These are phyloP conservation scores for Penicillium lividum DNA, from an alignment of 495 filamentous ascomycete genomes.

Conservation along the genomic window DNA sequence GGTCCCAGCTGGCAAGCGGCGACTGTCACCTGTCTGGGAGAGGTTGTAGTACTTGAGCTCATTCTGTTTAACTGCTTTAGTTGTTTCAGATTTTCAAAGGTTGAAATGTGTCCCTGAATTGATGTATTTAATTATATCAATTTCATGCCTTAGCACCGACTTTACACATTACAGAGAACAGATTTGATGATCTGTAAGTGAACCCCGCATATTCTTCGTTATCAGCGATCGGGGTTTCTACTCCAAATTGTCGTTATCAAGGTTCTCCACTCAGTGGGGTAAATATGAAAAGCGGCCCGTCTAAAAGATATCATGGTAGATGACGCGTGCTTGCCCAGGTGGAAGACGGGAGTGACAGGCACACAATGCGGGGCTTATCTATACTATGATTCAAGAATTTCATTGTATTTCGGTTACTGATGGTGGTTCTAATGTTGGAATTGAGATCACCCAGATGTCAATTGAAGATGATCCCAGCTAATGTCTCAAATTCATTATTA, in stretches of 20 bases:
- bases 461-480: no score
- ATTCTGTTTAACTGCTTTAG: neutral
- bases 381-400: neutral
- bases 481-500: no score
- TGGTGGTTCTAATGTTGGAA: neutral
- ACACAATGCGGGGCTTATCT: neutral
- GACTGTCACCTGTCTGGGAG: conserved; percentile 17
- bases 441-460: neutral
- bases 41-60: neutral
- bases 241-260: neutral
- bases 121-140: neutral
- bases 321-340: no score
- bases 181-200: neutral
- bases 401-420: neutral
- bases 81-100: neutral
- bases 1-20: conserved; percentile 50
- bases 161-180: no score
- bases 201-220: neutral
- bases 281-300: neutral
- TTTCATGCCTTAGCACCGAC: neutral
- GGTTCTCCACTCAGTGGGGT: neutral
- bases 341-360: no score
- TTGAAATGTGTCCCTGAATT: neutral
- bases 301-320: no score
- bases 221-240: neutral